Base-by-base conservation (phyloP, 108 stramenopile species). In the Schizochytrium sp. region DNA sequence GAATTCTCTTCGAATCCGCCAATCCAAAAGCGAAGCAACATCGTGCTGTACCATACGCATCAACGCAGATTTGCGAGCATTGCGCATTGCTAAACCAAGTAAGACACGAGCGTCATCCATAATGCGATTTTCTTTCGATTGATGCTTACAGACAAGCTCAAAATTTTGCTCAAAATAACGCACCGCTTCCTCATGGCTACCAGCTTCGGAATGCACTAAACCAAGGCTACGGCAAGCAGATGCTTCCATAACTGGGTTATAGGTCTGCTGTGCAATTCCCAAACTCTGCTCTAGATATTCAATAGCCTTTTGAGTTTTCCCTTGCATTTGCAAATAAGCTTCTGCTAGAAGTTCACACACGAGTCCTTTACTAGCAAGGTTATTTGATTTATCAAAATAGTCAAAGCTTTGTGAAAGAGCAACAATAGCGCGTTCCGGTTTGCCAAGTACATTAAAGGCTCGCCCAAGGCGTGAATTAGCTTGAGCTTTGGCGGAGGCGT, bases 181-280 rank as follows among this genome's bases (percentile, higher is more conserved):
- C 47, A 91, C 89, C 5, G 91, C 91, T 53, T 87, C 89, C 47
- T 61, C 61, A 61, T 87, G 76, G 61, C 91, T 88, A 3, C 89
- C 73, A 1, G 42, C 40, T 42, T 89, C 19, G 76, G 72, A 42
- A 56, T 92, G 61, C 17, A 93, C 55, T 41, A 87, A 72, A 17
- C 93, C 94, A 49, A 94, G 91, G 61, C 73, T 88, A 61, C 90
- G 88, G 88, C 94, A 93, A 3, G 93, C 93, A 61, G 72, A 72
- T 56, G 90, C 93, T 91, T 94, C 91, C 57, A 92, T 88, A 40
- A 41, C 61, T 5, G 88, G 60, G 87, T 94, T 90, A 47, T 91
- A 90, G 1, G 93, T 88, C 72, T 91, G 89, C 46, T 38, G 50
- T n/a, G 92, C 88, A 57, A 92, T 49, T 61, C 87, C 90, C 40